phyloP scores from a whole-genome alignment of 768 basidiomycete species.

The Gautieria morchelliformis region DNA sequence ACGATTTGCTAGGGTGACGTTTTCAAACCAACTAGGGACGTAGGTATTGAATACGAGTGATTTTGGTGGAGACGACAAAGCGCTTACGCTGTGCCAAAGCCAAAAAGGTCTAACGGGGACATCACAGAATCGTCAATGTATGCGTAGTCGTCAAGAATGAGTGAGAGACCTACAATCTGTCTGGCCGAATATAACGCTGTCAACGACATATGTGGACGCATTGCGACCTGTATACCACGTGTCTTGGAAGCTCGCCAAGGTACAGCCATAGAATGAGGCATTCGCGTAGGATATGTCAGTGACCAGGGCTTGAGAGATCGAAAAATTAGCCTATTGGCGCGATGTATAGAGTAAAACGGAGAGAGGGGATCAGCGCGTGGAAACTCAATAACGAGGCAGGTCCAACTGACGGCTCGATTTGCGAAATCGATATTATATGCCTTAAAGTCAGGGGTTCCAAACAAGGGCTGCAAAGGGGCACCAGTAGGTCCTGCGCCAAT shows the following conservation, averaged over 20 bases:
- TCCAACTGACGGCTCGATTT: slow-evolving; percentile 46
- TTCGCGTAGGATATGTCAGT: slow-evolving; percentile 57
- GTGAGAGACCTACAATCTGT: slow-evolving; percentile 43
- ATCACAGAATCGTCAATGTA: neutral
- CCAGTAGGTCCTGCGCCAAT: slow-evolving; percentile 54
- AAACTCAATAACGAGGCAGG: neutral
- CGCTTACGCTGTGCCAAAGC: slow-evolving; percentile 49
- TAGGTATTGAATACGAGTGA: neutral
- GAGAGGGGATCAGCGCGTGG: neutral
- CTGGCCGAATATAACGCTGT: slow-evolving; percentile 53
- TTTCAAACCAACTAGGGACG: slow-evolving; percentile 46
- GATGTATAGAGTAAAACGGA: neutral
- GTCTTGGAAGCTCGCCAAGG: slow-evolving; percentile 54
- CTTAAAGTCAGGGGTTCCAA: slow-evolving; percentile 50
- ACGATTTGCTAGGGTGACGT: slow-evolving; percentile 47
- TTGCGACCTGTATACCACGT: slow-evolving; percentile 57
- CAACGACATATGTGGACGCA: slow-evolving; percentile 48
- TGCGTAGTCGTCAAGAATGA: neutral
- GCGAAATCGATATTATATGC: slow-evolving; percentile 60
- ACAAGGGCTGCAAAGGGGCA: slow-evolving; percentile 39
- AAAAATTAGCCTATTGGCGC: slow-evolving; percentile 39
- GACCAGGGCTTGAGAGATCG: slow-evolving; percentile 53
- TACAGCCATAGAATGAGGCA: slow-evolving; percentile 56
- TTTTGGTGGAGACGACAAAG: neutral
- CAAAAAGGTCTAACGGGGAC: slow-evolving; percentile 38